These are phyloP conservation scores for Protomyces arabidopsidicola DNA, from an alignment of 1,139 yeast genomes.

Conservation along the genomic window DNA sequence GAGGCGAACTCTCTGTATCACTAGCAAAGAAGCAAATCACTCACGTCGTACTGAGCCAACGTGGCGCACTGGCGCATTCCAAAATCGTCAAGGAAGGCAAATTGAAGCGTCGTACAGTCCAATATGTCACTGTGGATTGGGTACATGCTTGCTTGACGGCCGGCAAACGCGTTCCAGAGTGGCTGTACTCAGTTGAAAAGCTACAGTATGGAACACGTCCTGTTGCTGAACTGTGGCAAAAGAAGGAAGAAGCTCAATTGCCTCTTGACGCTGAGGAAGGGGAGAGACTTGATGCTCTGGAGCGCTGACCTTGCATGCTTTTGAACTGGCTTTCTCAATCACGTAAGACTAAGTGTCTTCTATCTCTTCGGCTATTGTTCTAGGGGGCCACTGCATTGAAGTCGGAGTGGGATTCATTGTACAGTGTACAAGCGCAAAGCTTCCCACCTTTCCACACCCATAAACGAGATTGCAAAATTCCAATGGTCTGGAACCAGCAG, in stretches of 20 bases:
- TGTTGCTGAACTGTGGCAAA: slow-evolving; percentile 4
- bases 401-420: no score
- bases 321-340: background rate
- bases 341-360: background rate
- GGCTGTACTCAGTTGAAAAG: slow-evolving; percentile 13
- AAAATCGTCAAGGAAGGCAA: slow-evolving; percentile 17
- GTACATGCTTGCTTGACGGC: slow-evolving; percentile 8
- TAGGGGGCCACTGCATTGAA: no score
- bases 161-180: slow-evolving; percentile 4
- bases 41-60: slow-evolving; percentile 14
- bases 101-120: slow-evolving; percentile 9
- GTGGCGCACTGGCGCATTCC: slow-evolving; percentile 13
- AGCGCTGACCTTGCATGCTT: background rate
- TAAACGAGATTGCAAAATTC: no score
- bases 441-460: no score
- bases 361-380: no score
- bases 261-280: slow-evolving; percentile 14
- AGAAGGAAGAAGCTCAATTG: background rate
- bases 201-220: background rate
- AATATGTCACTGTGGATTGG: slow-evolving; percentile 24
- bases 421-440: no score
- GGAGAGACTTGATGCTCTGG: slow-evolving; percentile 9
- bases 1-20: slow-evolving; percentile 9
- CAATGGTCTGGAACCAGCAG: no score
- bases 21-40: slow-evolving; percentile 15